phyloP scores from a whole-genome alignment of 352 stramenopile species.

The Pythium pyrilobum region DNA sequence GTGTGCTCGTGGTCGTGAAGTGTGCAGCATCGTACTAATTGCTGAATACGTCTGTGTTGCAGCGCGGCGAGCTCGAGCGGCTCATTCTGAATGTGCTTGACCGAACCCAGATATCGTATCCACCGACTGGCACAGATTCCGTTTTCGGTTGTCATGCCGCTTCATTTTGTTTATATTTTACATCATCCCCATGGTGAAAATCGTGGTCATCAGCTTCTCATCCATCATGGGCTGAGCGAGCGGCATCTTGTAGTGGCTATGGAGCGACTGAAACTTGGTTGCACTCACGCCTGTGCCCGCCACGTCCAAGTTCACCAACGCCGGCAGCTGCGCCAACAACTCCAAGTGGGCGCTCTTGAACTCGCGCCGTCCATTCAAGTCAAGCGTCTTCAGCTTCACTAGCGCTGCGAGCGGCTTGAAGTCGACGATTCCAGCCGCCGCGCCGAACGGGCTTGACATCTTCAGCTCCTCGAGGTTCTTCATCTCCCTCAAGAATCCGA shows the following conservation, averaged over 20 bases:
- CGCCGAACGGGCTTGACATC: constrained; percentile 4
- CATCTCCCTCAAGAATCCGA: constrained; percentile 12
- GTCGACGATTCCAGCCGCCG: constrained; percentile 2
- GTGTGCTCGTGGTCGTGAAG: background rate
- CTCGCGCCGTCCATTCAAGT: constrained; percentile 10
- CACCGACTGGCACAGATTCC: too few species aligned
- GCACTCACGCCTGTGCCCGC: background rate
- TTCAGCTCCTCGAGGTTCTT: constrained; percentile 8
- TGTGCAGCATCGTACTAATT: background rate
- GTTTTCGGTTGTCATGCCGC: too few species aligned
- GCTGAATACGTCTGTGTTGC: background rate
- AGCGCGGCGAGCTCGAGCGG: constrained; percentile 49
- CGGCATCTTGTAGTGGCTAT: too few species aligned
- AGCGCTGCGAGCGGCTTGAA: constrained; percentile 8
- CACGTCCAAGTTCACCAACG: constrained; percentile 3
- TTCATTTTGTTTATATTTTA: background rate
- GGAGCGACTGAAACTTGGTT: too few species aligned
- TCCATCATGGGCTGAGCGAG: too few species aligned
- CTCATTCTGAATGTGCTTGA: constrained; percentile 34
- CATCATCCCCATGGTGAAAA: background rate
- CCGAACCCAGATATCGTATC: too few species aligned
- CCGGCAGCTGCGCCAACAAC: background rate
- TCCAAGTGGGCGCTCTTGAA: constrained; percentile 6
- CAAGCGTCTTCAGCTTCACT: background rate
- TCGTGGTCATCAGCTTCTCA: background rate